A percentile compares a stretch with the other conserved stretches of the same genome.
These are phyloP conservation scores for Penicillium arizonense DNA, from an alignment of 495 filamentous ascomycete genomes.

Conservation along the genomic window DNA sequence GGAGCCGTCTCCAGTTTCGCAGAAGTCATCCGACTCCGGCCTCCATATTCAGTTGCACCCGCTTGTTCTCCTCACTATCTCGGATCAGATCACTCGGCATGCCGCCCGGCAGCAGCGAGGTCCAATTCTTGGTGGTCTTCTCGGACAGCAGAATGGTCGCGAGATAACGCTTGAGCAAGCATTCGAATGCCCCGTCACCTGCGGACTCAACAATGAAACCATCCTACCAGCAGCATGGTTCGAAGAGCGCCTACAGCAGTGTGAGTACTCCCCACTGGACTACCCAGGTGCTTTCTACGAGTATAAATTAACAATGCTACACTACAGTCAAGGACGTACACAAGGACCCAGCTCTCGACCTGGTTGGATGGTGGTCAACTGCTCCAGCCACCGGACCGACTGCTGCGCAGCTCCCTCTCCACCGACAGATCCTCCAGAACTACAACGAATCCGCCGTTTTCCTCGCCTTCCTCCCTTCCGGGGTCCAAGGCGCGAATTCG, in stretches of 20 bases:
- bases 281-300: not conserved
- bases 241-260: conserved; percentile 74
- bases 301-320: conserved; percentile 3
- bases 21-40: conserved; percentile 70
- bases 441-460: conserved; percentile 87
- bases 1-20: conserved; percentile 55
- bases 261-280: conserved; percentile 46
- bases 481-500: conserved; percentile 40
- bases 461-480: conserved; percentile 76
- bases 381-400: conserved; percentile 70
- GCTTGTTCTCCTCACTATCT: conserved; percentile 91
- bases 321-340: conserved; percentile 81
- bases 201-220: conserved; percentile 44
- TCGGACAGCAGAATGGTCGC: conserved; percentile 88
- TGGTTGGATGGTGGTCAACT: conserved; percentile 95
- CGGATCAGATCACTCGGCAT: conserved; percentile 92
- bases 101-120: conserved; percentile 70
- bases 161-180: conserved; percentile 90
- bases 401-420: conserved; percentile 64
- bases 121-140: conserved; percentile 79
- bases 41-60: conserved; percentile 87
- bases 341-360: conserved; percentile 74
- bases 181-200: conserved; percentile 70
- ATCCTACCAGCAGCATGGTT: conserved; percentile 73
- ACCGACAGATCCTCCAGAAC: conserved; percentile 67